Conservation (phyloP, 108 stramenopile genomes). For the Cyclotella atomus region DNA sequence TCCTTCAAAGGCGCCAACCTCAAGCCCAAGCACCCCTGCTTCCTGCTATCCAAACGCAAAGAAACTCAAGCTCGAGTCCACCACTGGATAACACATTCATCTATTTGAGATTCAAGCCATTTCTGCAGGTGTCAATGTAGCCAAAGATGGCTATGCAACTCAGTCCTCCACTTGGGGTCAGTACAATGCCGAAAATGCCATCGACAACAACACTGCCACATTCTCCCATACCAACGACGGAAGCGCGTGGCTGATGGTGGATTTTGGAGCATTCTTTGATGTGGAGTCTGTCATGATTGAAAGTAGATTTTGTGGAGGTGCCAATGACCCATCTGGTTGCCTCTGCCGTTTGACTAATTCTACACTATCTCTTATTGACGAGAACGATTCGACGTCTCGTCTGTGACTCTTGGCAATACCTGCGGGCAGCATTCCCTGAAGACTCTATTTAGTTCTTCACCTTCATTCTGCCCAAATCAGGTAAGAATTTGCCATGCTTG, state of each 20-base stretch:
- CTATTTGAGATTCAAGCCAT: constrained; percentile 4
- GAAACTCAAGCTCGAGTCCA: background rate
- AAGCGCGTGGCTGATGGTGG: background rate
- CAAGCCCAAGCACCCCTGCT: too few relatives aligned
- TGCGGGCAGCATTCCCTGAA: background rate
- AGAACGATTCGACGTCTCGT: background rate
- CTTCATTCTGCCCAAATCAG: background rate
- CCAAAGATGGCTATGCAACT: background rate
- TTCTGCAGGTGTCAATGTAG: constrained; percentile 7
- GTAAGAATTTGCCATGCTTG: background rate
- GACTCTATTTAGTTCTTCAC: background rate
- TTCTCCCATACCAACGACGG: constrained; percentile 4
- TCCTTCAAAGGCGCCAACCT: too few relatives aligned
- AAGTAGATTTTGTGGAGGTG: background rate
- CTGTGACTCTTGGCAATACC: background rate
- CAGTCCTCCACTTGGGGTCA: background rate
- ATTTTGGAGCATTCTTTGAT: background rate
- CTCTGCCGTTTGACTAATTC: background rate
- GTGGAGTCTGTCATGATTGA: background rate
- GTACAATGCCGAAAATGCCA: background rate
- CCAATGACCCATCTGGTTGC: background rate
- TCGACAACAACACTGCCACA: background rate
- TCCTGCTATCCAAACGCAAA: background rate
- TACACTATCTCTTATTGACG: background rate
- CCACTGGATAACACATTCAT: background rate